These are phyloP conservation scores for Trichoderma sp. DNA, from an alignment of 2,329 filamentous ascomycete species.

Conservation along the genomic window DNA sequence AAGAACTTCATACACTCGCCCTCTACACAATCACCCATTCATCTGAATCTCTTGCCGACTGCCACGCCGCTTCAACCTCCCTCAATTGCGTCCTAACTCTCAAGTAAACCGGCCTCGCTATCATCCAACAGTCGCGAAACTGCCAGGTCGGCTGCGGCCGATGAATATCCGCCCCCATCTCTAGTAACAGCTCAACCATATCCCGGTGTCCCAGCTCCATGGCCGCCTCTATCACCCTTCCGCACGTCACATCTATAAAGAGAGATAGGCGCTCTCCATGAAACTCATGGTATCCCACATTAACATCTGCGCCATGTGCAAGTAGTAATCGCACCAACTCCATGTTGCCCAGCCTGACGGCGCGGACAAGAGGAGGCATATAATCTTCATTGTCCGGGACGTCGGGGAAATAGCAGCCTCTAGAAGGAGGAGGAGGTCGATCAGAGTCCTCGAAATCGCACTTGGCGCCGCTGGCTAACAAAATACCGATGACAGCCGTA, in stretches of 20 bases:
- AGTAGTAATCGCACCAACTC: neutral
- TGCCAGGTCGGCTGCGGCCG: neutral
- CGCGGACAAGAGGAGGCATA: neutral
- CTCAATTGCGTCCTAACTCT: neutral
- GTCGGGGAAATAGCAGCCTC: neutral
- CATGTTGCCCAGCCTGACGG: neutral
- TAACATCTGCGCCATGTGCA: neutral
- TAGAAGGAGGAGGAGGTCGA: neutral
- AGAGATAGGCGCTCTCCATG: neutral
- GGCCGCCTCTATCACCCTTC: neutral
- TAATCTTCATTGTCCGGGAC: neutral
- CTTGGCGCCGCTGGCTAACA: neutral
- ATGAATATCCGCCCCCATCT: conserved; percentile 4
- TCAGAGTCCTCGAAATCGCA: neutral
- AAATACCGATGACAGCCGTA: neutral
- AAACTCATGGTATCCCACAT: neutral
- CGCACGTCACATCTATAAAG: neutral
- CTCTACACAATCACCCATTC: neutral
- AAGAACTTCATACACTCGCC: neutral
- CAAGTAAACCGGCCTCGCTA: neutral
- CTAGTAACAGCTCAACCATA: neutral
- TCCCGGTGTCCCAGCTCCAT: neutral
- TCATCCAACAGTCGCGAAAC: neutral
- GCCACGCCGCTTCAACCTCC: neutral
- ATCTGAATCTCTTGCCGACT: neutral